Evolutionary conservation across 371 early-diverging fungal genomes (phyloP).

Genomic region (Thermomucor indicae-seudaticae): DNA sequence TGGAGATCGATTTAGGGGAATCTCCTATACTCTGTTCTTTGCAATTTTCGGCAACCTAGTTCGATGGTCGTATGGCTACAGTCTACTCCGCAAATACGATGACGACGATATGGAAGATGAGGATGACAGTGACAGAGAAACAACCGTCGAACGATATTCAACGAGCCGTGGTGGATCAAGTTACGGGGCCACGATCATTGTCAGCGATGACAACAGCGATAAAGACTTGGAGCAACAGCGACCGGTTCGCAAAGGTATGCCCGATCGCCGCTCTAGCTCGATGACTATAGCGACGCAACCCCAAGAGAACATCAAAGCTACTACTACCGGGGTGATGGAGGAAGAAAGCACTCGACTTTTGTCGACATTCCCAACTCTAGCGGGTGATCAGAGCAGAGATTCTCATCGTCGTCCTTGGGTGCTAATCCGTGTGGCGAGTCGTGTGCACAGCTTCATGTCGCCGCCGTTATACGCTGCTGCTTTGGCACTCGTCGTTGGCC

Average conservation of each 20-base stretch:
- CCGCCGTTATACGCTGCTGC: conserved; percentile 62
- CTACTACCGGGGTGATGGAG: neutral
- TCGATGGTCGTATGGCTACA: conserved; percentile 75
- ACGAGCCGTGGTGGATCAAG: neutral
- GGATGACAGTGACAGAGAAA: neutral
- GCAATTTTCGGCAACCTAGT: conserved; percentile 71
- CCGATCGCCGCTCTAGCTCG: conserved; percentile 12
- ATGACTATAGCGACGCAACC: conserved; percentile 9
- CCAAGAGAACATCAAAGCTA: conserved; percentile 4
- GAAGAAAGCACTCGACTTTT: conserved; percentile 1
- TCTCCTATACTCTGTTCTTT: conserved; percentile 72
- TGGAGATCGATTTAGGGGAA: conserved; percentile 44
- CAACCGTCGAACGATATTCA: too few species aligned
- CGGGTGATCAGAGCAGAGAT: neutral
- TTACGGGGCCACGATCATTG: neutral
- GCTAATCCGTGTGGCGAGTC: neutral
- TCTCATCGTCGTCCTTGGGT: too few species aligned
- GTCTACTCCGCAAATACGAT: conserved; percentile 35
- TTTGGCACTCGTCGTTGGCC: conserved; percentile 50
- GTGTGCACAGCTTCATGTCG: conserved; percentile 41
- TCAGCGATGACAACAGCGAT: conserved; percentile 1
- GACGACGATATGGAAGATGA: conserved; percentile 20
- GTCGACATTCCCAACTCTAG: neutral
- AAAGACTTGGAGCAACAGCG: neutral
- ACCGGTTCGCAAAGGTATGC: conserved; percentile 4